Percentiles rank a stretch among this genome's conserved stretches.
Evolutionary conservation across 768 basidiomycete species (phyloP).

Genomic region (Lactarius sp.): DNA sequence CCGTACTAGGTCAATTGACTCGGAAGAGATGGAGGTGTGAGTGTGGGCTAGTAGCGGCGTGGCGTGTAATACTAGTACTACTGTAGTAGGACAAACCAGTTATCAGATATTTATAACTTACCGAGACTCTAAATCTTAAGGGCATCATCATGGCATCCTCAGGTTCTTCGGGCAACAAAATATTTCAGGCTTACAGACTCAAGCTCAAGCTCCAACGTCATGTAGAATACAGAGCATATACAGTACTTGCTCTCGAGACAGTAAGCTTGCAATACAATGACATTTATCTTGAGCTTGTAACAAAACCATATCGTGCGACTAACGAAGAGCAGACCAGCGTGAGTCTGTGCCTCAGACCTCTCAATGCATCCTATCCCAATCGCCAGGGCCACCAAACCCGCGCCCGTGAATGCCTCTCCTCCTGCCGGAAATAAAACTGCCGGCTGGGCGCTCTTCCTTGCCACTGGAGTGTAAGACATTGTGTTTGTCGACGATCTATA

Average conservation of each 20-base stretch:
- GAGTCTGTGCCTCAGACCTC: neutral
- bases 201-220: too few relatives aligned
- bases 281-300: neutral
- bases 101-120: too few relatives aligned
- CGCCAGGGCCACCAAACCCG: slow-evolving; percentile 22
- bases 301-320: neutral
- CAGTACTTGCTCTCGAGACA: too few relatives aligned
- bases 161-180: too few relatives aligned
- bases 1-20: neutral
- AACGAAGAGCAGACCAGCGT: neutral
- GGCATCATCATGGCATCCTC: too few relatives aligned
- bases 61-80: too few relatives aligned
- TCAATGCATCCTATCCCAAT: slow-evolving; percentile 27
- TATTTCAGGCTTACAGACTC: too few relatives aligned
- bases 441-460: slow-evolving; percentile 48
- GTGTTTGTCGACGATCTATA: slow-evolving; percentile 76
- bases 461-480: slow-evolving; percentile 50
- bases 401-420: slow-evolving; percentile 22
- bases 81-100: too few relatives aligned
- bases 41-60: neutral
- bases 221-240: too few relatives aligned
- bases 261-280: neutral
- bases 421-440: slow-evolving; percentile 29
- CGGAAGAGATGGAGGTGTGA: neutral
- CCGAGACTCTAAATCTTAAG: too few relatives aligned